A percentile compares a stretch with the other conserved stretches of the same genome.
phyloP scores from a whole-genome alignment of 805 yeast genomes.

The Cyberlindnera mississippiensis region DNA sequence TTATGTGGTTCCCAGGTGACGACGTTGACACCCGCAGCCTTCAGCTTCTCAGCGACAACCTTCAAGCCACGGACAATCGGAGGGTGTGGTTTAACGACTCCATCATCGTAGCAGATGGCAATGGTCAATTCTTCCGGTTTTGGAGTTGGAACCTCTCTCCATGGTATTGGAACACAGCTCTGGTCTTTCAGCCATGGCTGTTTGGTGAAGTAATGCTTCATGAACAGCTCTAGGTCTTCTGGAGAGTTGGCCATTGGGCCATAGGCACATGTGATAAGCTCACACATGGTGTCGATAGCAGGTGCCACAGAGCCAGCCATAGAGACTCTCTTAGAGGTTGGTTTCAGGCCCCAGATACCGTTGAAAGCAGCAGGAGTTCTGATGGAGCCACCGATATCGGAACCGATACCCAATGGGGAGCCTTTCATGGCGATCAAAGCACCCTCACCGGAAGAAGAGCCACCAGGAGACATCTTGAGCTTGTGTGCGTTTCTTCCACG shows the following conservation, averaged over 20 bases:
- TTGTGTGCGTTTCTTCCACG: constrained; percentile 57
- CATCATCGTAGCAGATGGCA: constrained; percentile 63
- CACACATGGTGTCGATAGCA: constrained; percentile 30
- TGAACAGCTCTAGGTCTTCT: constrained; percentile 65
- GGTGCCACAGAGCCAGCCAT: constrained; percentile 19
- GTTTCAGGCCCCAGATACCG: constrained; percentile 61
- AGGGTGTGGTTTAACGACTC: constrained; percentile 62
- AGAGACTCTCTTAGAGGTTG: constrained; percentile 53
- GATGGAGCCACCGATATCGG: constrained; percentile 71
- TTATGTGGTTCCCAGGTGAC: constrained; percentile 55
- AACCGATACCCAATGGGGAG: constrained; percentile 60
- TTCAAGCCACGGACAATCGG: constrained; percentile 57
- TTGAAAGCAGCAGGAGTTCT: constrained; percentile 65
- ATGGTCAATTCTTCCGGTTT: constrained; percentile 46
- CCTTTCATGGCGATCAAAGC: constrained; percentile 56
- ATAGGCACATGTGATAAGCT: constrained; percentile 57
- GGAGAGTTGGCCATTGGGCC: constrained; percentile 67
- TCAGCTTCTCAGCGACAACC: constrained; percentile 48
- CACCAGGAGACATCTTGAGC: constrained; percentile 57
- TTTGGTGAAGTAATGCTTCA: constrained; percentile 46
- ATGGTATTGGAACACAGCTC: constrained; percentile 33
- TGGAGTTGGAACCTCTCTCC: constrained; percentile 34
- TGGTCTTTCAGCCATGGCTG: constrained; percentile 57
- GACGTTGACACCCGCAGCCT: constrained; percentile 55
- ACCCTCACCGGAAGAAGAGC: constrained; percentile 75